Base-by-base conservation (phyloP, 2,329 filamentous ascomycete species). In the Monosporascus sp. region DNA sequence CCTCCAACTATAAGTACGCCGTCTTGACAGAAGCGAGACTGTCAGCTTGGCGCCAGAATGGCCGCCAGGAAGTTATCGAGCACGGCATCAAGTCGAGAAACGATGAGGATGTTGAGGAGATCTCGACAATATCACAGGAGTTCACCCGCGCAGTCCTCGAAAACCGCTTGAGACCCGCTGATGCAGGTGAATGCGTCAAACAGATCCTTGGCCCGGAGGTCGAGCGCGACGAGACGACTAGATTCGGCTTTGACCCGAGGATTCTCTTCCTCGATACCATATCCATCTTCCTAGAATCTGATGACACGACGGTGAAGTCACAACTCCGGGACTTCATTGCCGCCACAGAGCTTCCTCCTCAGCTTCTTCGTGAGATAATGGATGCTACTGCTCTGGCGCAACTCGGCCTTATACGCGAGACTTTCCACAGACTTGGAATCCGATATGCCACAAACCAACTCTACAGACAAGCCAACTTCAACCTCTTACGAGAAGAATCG, bases 401-500 rank as follows among this genome's bases (percentile, higher is more conserved):
- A 27, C 74, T 97, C 15, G 88, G 88, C 9, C 77, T 99, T 44
- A 89, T 96, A 48, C 83, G 91, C 48, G 84, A 87, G n/a, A 93
- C 86, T 6, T 99, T 97, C 68, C 78, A 82, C 53, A 86, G 86
- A 60, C 84, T 94, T 66, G 87, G 88, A 17, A 91, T 96, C 59
- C 86, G 93, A 51, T 91, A 95, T 65, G 89, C 92, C 48, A 99
- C 94, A 7, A 96, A 97, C 62, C 78, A 94, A 5, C 80, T 99
- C 1, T 99, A 99, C 69, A 87, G 92, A 55, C 94, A 97, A 71
- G 90, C 93, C 15, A 97, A 96, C 70, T 97, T 96, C 76, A 99
- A 99, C 64, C 75, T 99, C 7, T 76, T 99, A 20, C 86, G 94
- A 45, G 94, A 99, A 73, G 94, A 99, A 71, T 90, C 90, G 0